Base-by-base conservation (phyloP, 2,329 filamentous ascomycete species). In the Capronia coronata region DNA sequence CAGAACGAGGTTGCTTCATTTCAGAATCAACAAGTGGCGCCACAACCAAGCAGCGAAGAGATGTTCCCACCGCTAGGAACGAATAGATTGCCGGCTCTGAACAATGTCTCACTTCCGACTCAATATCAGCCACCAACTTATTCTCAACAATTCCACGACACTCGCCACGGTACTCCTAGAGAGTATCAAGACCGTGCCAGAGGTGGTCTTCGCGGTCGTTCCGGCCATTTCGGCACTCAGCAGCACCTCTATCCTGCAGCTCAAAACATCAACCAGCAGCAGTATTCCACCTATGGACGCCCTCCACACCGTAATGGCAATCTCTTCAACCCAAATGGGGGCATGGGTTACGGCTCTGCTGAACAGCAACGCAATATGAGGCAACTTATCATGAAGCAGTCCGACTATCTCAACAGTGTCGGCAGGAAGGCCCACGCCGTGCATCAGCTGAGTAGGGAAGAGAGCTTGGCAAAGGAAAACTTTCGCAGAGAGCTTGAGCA, bases 401-500 rank as follows among this genome's bases (percentile, higher is more conserved):
- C 53, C 1, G 55, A 60, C 23, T 61, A 60, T 43, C 49, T 61
- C n/a, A 54, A 43, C 23, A 23, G 22, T 10, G 39, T 61, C 22
- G 49, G 48, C 27, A 44, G 21, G 25, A 46, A 44, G 37, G 51
- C 48, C 9, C 44, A 48, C 30, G 40, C 37, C 6, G 43, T 19
- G 14, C 51, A 60, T 23, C 48, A 38, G 35, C 50, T 62, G 13
- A 54, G 29, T 4, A 43, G 29, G 18, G 55, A 62, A 29, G 87
- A 93, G 58, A 77, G 84, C 44, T 69, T 74, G 2, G 76, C 82
- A 56, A 94, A 93, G 62, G 84, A 93, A 59, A 63, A 66, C 0
- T 90, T 94, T 58, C 78, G 86, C 42, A 62, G 69, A 39, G 69
- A 70, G 21, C 76, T 94, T 13, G 82, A 91, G 63, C 59, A 66